A percentile compares a stretch with the other conserved stretches of the same genome.
Evolutionary conservation across 306 rosid genomes (phyloP).

Genomic region (Malus asiatica): DNA sequence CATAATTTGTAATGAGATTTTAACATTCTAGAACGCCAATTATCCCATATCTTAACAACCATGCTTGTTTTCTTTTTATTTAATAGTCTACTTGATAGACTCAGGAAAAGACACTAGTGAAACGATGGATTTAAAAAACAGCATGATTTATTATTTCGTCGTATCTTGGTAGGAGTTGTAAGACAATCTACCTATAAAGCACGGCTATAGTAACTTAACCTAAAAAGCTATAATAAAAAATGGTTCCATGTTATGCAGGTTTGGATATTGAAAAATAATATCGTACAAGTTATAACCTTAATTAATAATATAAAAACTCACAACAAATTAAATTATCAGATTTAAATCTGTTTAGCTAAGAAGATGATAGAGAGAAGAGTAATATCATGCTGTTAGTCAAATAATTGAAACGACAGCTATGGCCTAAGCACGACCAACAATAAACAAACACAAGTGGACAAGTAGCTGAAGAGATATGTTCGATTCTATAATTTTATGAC

Average conservation of each 20-base stretch:
- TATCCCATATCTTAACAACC: too few relatives aligned
- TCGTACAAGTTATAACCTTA: not conserved
- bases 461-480: not conserved
- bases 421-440: not conserved
- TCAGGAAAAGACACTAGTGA: too few relatives aligned
- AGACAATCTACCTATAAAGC: not conserved
- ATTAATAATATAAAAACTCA: not conserved
- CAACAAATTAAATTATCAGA: not conserved
- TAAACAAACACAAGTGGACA: not conserved
- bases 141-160: too few relatives aligned
- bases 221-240: too few relatives aligned
- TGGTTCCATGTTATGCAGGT: not conserved
- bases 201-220: not conserved
- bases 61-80: too few relatives aligned
- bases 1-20: too few relatives aligned
- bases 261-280: not conserved
- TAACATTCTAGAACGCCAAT: too few relatives aligned
- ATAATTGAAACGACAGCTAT: conserved; percentile 14
- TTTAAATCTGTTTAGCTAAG: not conserved
- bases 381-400: not conserved
- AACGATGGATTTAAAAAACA: too few relatives aligned
- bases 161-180: too few relatives aligned
- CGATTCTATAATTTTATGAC: too few relatives aligned
- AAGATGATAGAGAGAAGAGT: not conserved
- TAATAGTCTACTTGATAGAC: too few relatives aligned